Base-by-base conservation (phyloP, 306 rosid species). In the Acacia melanoxylon region DNA sequence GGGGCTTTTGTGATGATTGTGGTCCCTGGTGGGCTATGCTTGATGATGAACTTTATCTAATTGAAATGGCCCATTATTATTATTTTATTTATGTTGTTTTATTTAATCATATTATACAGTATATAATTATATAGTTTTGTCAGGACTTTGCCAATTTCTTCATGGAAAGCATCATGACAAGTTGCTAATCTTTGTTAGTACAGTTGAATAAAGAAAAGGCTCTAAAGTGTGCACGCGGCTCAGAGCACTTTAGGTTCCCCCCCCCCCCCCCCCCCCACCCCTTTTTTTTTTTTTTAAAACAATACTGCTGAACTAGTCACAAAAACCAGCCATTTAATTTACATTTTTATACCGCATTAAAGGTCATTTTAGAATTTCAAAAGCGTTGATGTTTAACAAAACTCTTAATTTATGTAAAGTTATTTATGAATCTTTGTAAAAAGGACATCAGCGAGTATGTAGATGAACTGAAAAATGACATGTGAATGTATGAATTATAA, bases 1-100 rank as follows among this genome's bases (percentile, higher is more conserved):
- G 68, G 66, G 73, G 33, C 85, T 17, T 74, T 49, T 68, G 84
- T 81, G 75, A 70, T 79, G 80, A 54, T 75, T 83, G 91, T 88
- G 94, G 98, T 77, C 91, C 41, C 69, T 0, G 16, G 9, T 13
- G 37, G n/a, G 8, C 37, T 22, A 29, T 10, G 65, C 29, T 58
- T 58, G 69, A 29, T 27, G 37, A 6, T 14, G 58, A 4, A 29
- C 40, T 29, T 15, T 29, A 31, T 12, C 4, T 63, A 10, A 78
- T 68, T 82, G 67, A 74, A 74, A 69, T 72, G 65, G 74, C 31
- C 27, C 83, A 24, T 37, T 37, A 44, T 27, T 76, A n/a, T n/a
- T 49, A 25, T 8, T 15, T 65, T 19, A 44, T 25, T 6, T 31
- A 9, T 24, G 25, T 33, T 56, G 11, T 51, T 29, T 78, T 61